Evolutionary conservation across 352 stramenopile species (phyloP).

Genomic region (Elongisporangium senticosum): DNA sequence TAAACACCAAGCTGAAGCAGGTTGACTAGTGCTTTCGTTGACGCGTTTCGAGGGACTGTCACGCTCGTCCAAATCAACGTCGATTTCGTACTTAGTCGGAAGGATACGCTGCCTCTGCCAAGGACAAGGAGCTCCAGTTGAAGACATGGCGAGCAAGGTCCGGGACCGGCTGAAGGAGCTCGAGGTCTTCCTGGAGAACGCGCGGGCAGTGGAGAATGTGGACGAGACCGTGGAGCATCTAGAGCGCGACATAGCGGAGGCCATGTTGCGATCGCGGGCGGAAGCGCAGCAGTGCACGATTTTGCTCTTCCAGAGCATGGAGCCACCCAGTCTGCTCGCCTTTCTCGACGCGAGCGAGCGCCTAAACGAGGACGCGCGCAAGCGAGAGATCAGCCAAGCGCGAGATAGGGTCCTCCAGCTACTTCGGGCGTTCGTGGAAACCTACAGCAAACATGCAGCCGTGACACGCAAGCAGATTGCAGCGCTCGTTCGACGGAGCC

Average conservation of each 20-base stretch:
- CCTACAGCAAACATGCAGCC: conserved; percentile 36
- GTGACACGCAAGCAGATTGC: conserved; percentile 43
- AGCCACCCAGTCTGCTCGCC: conserved; percentile 44
- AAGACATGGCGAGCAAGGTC: conserved; percentile 32
- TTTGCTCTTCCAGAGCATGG: conserved; percentile 44
- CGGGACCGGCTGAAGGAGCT: conserved; percentile 56
- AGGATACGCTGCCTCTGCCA: not conserved
- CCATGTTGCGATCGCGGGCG: conserved; percentile 53
- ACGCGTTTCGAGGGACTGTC: too few relatives aligned
- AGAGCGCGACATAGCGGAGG: conserved; percentile 27
- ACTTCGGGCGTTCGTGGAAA: conserved; percentile 44
- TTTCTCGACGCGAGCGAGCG: conserved; percentile 50
- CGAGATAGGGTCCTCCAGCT: conserved; percentile 43
- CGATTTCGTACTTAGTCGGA: conserved; percentile 1
- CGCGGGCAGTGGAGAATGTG: conserved; percentile 53
- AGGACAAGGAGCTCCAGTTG: not conserved
- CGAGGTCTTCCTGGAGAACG: conserved; percentile 46
- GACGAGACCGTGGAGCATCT: conserved; percentile 61
- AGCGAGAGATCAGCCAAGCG: conserved; percentile 46
- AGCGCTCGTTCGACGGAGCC: conserved; percentile 34
- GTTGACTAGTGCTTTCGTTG: too few relatives aligned
- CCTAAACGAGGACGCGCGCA: conserved; percentile 47
- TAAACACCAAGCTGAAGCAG: too few relatives aligned
- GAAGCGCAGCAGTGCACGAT: conserved; percentile 61
- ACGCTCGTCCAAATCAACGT: not conserved